Evolutionary conservation across 129 eudicot genomes (phyloP).

Genomic region (Helianthus annuus): DNA sequence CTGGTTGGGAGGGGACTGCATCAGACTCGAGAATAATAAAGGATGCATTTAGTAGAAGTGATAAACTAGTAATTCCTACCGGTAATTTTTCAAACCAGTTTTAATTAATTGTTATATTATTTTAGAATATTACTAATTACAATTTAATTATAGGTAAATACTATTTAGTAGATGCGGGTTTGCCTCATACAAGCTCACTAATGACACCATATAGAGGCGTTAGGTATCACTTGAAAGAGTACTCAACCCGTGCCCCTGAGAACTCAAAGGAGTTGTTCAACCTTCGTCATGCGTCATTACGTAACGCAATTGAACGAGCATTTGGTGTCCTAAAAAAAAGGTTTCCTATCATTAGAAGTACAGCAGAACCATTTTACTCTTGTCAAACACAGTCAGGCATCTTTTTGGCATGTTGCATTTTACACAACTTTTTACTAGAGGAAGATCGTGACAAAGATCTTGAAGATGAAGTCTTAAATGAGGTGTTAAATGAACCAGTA

Average conservation of each 20-base stretch:
- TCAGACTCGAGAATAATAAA: neutral
- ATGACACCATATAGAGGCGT: neutral
- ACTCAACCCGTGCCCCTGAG: neutral
- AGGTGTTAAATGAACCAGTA: no score
- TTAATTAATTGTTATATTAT: neutral
- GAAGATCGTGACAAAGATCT: no score
- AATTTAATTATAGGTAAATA: neutral
- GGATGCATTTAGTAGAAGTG: neutral
- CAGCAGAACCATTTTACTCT: no score
- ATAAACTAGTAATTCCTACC: no score
- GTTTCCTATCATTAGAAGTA: neutral
- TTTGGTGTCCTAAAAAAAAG: neutral
- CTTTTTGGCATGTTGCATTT: no score
- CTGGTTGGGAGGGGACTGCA: neutral
- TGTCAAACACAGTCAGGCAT: no score
- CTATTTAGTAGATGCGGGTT: no score
- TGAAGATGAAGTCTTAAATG: no score
- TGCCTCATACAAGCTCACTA: neutral
- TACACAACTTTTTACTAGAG: no score
- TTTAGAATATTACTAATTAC: neutral
- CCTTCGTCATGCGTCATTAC: neutral
- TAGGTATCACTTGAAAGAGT: neutral
- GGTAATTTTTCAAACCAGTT: neutral
- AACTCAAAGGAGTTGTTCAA: neutral
- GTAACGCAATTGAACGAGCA: neutral